Percentiles rank a stretch among this genome's conserved stretches.
Evolutionary conservation across 768 basidiomycete genomes (phyloP).

Genomic region (Pleurotus platypus): DNA sequence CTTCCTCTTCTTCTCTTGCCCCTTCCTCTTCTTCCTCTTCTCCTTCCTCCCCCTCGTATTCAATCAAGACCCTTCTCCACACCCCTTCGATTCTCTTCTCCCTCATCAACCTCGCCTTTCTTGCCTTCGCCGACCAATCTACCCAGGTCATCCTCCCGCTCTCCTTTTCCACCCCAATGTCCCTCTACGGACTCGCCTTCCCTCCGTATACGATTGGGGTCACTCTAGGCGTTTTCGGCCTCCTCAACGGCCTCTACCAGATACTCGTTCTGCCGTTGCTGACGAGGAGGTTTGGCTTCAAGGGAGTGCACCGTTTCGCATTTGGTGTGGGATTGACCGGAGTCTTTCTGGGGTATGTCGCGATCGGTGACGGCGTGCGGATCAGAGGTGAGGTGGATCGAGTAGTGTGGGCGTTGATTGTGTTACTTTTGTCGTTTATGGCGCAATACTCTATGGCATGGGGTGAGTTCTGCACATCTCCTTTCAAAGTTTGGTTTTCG

Average conservation of each 20-base stretch:
- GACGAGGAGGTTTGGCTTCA: slow-evolving; percentile 45
- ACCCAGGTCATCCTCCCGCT: slow-evolving; percentile 56
- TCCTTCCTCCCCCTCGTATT: not conserved
- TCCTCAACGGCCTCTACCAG: slow-evolving; percentile 49
- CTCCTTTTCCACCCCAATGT: slow-evolving; percentile 67
- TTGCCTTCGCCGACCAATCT: slow-evolving; percentile 33
- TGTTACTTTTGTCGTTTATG: slow-evolving; percentile 7
- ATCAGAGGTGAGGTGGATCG: slow-evolving; percentile 8
- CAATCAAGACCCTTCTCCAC: slow-evolving; percentile 10
- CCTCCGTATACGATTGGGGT: slow-evolving; percentile 61
- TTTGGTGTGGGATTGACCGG: slow-evolving; percentile 7
- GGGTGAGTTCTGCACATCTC: slow-evolving; percentile 8
- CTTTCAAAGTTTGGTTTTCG: not conserved
- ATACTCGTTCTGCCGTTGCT: slow-evolving; percentile 43
- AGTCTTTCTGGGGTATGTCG: slow-evolving; percentile 15
- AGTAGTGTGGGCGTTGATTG: slow-evolving; percentile 14
- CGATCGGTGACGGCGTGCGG: slow-evolving; percentile 13
- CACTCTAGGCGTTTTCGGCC: slow-evolving; percentile 45
- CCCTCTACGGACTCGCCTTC: slow-evolving; percentile 64
- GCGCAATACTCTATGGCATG: slow-evolving; percentile 14
- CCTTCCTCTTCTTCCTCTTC: slow-evolving; percentile 11
- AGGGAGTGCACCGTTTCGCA: slow-evolving; percentile 32
- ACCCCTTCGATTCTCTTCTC: slow-evolving; percentile 12
- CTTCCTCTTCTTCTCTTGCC: not conserved
- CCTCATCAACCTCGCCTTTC: not conserved